Evolutionary conservation across 805 yeast species (phyloP), one percentile per base, ranked within the genome.

Genomic region (Saturnispora sanitii): DNA sequence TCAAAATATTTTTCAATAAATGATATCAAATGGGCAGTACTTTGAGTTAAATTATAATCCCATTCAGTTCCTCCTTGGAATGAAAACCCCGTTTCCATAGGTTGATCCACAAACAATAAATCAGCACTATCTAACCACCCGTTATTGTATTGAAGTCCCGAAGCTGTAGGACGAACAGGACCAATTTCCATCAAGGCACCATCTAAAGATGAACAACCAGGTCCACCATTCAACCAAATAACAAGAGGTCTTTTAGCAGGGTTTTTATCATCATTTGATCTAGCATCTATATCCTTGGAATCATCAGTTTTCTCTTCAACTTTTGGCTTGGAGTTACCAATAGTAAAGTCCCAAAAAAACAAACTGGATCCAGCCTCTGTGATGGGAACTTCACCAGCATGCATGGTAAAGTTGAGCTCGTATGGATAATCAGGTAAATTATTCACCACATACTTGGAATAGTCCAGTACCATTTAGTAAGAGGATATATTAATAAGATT

Each of bases 131-230:
- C 74, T 57, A 79, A 77, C 97, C 98, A 92, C 0, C 95, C 96
- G 2, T 66, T 54, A 58, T 85, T 85, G 40, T 66, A 59, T 12
- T 56, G 59, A 7, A 85, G 69, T 20, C 67, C 45, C 7, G 70
- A 54, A 0, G 47, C 35, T 2, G 40, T 34, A 16, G 86, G 70
- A 40, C 95, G 67, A 33, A 86, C 73, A 0, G 98, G 97, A 0
- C 98, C 98, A 3, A 79, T 64, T 58, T 92, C 98, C 75, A 88
- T 75, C 48, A 92, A 57, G 0, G 95, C 95, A 13, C 98, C 98
- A 61, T 92, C 98, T 92, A 90, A 77, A 0, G 96, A 87, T 2
- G 96, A 87, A 58, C 98, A 92, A 0, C 98, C 98, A 0, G 98
- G 98, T 0, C 98, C 98, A 30, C 98, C 98, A 58, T 92, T 92